A percentile compares a stretch with the other conserved stretches of the same genome.
Evolutionary conservation across 1,284 basidiomycete genomes (phyloP).

Genomic region (Pulveroboletus sp.): DNA sequence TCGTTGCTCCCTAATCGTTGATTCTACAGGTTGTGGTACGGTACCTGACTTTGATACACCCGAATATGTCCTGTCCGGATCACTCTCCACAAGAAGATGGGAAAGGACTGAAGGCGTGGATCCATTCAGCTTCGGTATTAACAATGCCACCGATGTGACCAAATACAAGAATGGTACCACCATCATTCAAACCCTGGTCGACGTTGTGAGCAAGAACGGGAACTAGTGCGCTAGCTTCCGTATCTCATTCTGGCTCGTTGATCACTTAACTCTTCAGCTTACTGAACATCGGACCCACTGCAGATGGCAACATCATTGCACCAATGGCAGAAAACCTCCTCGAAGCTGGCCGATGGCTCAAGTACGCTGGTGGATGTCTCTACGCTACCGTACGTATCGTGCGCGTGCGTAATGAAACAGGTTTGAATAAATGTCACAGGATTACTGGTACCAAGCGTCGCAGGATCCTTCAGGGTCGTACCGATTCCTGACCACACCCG

Average conservation of each 20-base stretch:
- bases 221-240: constrained; percentile 44
- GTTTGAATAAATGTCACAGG: constrained; percentile 26
- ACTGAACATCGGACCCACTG: constrained; percentile 55
- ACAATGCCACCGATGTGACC: constrained; percentile 43
- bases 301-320: constrained; percentile 51
- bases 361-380: constrained; percentile 50
- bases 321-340: constrained; percentile 50
- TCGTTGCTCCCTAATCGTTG: neutral
- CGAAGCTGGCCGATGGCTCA: constrained; percentile 52
- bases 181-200: constrained; percentile 53
- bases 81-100: constrained; percentile 53
- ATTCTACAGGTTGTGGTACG: constrained; percentile 41
- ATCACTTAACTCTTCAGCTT: constrained; percentile 37
- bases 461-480: constrained; percentile 43
- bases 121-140: constrained; percentile 49
- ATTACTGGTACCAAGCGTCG: constrained; percentile 45
- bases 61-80: constrained; percentile 54
- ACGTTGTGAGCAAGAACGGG: constrained; percentile 58
- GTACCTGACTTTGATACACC: constrained; percentile 58
- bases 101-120: constrained; percentile 58
- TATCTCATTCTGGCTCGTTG: neutral
- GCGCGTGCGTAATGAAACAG: neutral
- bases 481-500: constrained; percentile 52
- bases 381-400: constrained; percentile 48
- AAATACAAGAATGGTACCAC: constrained; percentile 52